phyloP scores from a whole-genome alignment of 2,329 filamentous ascomycete species.

The Magnaporthiopsis rhizophila region DNA sequence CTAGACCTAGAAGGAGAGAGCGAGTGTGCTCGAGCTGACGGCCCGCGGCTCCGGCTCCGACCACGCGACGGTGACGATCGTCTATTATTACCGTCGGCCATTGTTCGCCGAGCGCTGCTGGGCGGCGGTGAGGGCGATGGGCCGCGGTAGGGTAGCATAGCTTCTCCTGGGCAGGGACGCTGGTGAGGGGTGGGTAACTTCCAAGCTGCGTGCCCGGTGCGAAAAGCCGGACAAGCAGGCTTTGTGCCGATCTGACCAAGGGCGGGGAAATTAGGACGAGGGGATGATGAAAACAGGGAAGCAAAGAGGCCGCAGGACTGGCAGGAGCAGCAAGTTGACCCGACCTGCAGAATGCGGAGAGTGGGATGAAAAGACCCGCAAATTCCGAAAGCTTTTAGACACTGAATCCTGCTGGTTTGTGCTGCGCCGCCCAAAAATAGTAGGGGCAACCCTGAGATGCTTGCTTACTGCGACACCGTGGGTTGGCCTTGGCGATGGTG shows the following conservation, averaged over 20 bases:
- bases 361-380: too few relatives aligned
- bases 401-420: background rate
- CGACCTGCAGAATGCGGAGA: background rate
- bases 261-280: background rate
- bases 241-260: background rate
- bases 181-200: background rate
- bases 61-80: background rate
- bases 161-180: too few relatives aligned
- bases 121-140: slow-evolving; percentile 6
- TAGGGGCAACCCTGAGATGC: too few relatives aligned
- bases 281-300: background rate
- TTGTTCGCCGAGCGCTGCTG: background rate
- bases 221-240: background rate
- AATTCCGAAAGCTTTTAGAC: background rate
- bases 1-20: slow-evolving; percentile 2
- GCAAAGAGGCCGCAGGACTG: too few relatives aligned
- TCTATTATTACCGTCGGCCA: background rate
- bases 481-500: background rate
- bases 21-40: background rate
- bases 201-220: background rate
- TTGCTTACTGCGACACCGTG: background rate
- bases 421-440: background rate
- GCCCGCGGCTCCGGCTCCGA: slow-evolving; percentile 2
- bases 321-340: background rate
- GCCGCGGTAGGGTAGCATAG: slow-evolving; percentile 1